Conservation (phyloP, 2,329 filamentous ascomycete species). For the Fusarium sp. region DNA sequence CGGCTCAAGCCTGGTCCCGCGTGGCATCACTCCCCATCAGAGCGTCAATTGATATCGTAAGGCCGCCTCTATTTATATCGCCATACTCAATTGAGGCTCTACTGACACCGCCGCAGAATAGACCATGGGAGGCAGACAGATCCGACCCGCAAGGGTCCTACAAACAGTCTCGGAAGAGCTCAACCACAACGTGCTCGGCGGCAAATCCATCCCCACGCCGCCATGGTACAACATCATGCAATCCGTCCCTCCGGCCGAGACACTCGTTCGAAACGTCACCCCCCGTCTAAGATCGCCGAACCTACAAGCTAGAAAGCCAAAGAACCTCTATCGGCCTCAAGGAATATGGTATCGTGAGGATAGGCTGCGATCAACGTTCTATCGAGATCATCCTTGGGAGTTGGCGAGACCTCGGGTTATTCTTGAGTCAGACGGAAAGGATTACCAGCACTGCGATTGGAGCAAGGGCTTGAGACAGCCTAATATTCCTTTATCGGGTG, state of each 20-base stretch:
- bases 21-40: slow-evolving; percentile 29
- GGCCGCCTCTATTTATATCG: not conserved
- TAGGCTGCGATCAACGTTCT: slow-evolving; percentile 81
- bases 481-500: slow-evolving; percentile 81
- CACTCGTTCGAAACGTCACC: slow-evolving; percentile 64
- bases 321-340: slow-evolving; percentile 83
- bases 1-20: slow-evolving; percentile 11
- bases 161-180: slow-evolving; percentile 58
- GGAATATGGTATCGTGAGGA: slow-evolving; percentile 86
- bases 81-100: not conserved
- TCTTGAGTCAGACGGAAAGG: slow-evolving; percentile 86
- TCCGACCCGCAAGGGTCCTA: slow-evolving; percentile 59
- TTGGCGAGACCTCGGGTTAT: slow-evolving; percentile 87
- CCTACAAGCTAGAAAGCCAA: slow-evolving; percentile 65
- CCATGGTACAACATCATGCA: slow-evolving; percentile 64
- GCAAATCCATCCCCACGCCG: slow-evolving; percentile 50
- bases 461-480: slow-evolving; percentile 77
- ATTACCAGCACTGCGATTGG: slow-evolving; percentile 82
- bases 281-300: slow-evolving; percentile 55
- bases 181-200: slow-evolving; percentile 52
- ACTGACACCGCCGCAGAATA: slow-evolving; percentile 20
- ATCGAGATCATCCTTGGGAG: slow-evolving; percentile 96
- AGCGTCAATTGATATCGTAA: slow-evolving; percentile 37
- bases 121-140: slow-evolving; percentile 57
- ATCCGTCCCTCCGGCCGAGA: slow-evolving; percentile 67